A percentile compares a stretch with the other conserved stretches of the same genome.
phyloP scores from a whole-genome alignment of 139 green algal genomes.

The Desmodesmus armatus region DNA sequence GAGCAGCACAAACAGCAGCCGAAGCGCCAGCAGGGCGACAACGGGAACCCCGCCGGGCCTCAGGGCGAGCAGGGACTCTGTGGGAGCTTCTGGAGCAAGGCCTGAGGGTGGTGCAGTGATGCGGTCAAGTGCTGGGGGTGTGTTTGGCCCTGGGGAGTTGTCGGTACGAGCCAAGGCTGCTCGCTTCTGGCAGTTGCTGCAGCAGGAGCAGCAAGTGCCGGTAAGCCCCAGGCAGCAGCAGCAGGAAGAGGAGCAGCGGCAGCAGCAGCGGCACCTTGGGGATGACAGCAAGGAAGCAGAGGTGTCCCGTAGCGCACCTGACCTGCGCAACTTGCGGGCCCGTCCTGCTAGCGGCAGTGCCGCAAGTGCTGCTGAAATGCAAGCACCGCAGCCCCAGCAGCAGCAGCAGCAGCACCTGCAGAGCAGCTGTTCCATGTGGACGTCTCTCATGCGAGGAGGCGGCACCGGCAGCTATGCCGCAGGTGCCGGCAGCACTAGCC shows the following conservation, averaged over 20 bases:
- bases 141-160: neutral
- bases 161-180: neutral
- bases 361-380: neutral
- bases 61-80: neutral
- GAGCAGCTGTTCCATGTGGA: slow-evolving; percentile 11
- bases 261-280: slow-evolving; percentile 9
- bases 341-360: neutral
- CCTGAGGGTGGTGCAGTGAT: neutral
- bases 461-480: neutral
- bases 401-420: neutral
- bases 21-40: neutral
- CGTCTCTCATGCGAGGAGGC: neutral
- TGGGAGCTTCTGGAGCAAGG: neutral
- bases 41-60: neutral
- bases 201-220: slow-evolving; percentile 8
- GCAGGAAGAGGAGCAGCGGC: slow-evolving; percentile 5
- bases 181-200: no score
- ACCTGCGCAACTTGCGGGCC: neutral
- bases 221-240: neutral
- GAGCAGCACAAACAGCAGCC: neutral
- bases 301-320: slow-evolving; percentile 32
- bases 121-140: neutral
- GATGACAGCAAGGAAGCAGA: neutral
- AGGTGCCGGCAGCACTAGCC: slow-evolving; percentile 20
- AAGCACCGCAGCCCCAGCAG: neutral